Evolutionary conservation across 2,329 filamentous ascomycete species (phyloP).

Genomic region (Phyllosticta citribraziliensis): DNA sequence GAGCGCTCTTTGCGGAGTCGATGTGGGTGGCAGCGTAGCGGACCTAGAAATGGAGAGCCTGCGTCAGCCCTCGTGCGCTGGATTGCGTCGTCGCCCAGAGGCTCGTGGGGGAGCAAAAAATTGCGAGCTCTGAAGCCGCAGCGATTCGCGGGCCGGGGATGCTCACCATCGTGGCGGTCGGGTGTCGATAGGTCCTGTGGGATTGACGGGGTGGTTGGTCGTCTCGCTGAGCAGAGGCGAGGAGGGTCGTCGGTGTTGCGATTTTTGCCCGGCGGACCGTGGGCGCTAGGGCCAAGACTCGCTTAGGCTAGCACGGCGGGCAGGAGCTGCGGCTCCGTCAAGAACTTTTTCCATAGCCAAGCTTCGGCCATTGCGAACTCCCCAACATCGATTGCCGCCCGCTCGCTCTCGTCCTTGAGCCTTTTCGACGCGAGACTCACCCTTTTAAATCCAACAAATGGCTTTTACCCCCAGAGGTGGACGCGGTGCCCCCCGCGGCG

Average conservation of each 20-base stretch:
- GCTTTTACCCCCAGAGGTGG: constrained; percentile 39
- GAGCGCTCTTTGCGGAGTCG: constrained; percentile 83
- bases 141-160: constrained; percentile 1
- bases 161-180: constrained; percentile 34
- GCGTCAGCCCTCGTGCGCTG: constrained; percentile 4
- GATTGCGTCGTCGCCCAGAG: neutral
- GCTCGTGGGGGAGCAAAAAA: neutral
- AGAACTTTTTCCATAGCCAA: constrained; percentile 9
- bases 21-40: constrained; percentile 93
- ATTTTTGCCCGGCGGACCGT: constrained; percentile 9
- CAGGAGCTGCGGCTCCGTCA: constrained; percentile 4
- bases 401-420: neutral
- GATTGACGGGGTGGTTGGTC: constrained; percentile 17
- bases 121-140: neutral
- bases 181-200: constrained; percentile 25
- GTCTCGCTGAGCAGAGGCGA: constrained; percentile 13
- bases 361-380: constrained; percentile 2
- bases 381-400: constrained; percentile 3
- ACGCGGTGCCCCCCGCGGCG: constrained; percentile 14
- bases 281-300: constrained; percentile 4
- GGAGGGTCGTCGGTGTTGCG: constrained; percentile 16
- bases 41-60: constrained; percentile 48
- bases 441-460: constrained; percentile 20
- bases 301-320: constrained; percentile 7
- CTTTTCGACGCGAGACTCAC: neutral